Evolutionary conservation across 768 basidiomycete genomes (phyloP), one percentile per base, ranked within the genome.

Genomic region (Trametes gibbosa): DNA sequence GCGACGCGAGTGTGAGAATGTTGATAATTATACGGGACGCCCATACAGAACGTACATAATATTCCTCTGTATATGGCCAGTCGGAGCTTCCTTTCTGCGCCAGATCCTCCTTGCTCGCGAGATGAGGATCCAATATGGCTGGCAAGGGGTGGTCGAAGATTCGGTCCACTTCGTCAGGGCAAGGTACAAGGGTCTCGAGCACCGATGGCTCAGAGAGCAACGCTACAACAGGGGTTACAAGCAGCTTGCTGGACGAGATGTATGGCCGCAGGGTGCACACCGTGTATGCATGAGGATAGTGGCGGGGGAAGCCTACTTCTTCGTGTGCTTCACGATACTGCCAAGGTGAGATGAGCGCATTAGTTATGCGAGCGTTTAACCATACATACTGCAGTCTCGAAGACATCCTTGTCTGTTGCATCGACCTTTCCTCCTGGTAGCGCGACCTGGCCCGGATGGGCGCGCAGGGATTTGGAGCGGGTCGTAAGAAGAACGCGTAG

Each of bases 281-380:
- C 1, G 79, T 78, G 66, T 87, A 79, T 17, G 92, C 74, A 48
- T 82, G 70, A 0, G 84, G 81, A 39, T 79, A 81, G 52, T 76
- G 56, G 2, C 84, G 68, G 0, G 90, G 85, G 2, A 95, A 77
- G 1, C 73, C 83, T 19, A 95, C 89, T 75, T 96, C 94, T 74
- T 96, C 94, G 55, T 83, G 70, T 0, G 94, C 94, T 73, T 96
- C 94, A 57, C 94, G 79, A 48, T 81, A 81, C 93, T 95, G 66
- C 23, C 50, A 49, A n/a, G 10, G 1, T 5, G 19, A 27, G 48
- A 47, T 16, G 19, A n/a, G 37, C 19, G 7, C 10, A 46, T 37
- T 19, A 5, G 10, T 41, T 37, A 5, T 17, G n/a, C 17, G 1
- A 5, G 32, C 5, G 49, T 9, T 8, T 7, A 32, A n/a, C n/a